Evolutionary conservation across 2,329 filamentous ascomycete genomes (phyloP), one percentile per base, ranked within the genome.

Genomic region (Colletotrichum musicola): DNA sequence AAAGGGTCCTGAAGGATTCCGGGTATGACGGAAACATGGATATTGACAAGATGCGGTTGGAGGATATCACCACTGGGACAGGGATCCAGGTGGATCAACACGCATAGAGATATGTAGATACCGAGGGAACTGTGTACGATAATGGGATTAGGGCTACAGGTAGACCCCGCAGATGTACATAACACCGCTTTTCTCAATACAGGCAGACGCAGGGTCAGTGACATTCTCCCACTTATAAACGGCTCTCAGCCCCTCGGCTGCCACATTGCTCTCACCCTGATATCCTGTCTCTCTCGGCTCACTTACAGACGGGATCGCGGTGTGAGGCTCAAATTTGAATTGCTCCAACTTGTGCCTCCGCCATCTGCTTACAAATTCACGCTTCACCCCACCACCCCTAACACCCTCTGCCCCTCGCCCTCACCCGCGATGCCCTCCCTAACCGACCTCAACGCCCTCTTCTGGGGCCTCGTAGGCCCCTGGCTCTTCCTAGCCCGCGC

Each of bases 401-500:
- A n/a, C n/a, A n/a, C n/a, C n/a, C n/a, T n/a, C n/a, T n/a, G n/a
- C n/a, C n/a, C n/a, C 22, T 22, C 22, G 4, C 25, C 40, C 18
- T 27, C 22, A 10, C 25, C 22, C 54, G 68, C 42, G 69, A 79
- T 80, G 77, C 55, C 68, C 46, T 63, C 73, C 54, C 58, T 75
- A 53, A 62, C 72, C 22, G 70, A 72, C 20, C 16, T 53, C 20
- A 49, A 4, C 30, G 44, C 54, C 18, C 25, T 77, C 54, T 38
- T 80, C 74, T 58, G 69, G 70, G 74, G 75, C 64, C 77, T 88
- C 57, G 44, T 85, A 16, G 73, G 78, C 63, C 88, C 88, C 0
- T 87, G 86, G 81, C 56, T 82, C 4, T 88, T 92, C 74, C 81
- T 92, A 73, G 71, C 72, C 60, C 71, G 81, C 18, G 83, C 87